These are phyloP conservation scores for Atkinsonella texensis DNA, from an alignment of 2,329 filamentous ascomycete species.

Conservation along the genomic window DNA sequence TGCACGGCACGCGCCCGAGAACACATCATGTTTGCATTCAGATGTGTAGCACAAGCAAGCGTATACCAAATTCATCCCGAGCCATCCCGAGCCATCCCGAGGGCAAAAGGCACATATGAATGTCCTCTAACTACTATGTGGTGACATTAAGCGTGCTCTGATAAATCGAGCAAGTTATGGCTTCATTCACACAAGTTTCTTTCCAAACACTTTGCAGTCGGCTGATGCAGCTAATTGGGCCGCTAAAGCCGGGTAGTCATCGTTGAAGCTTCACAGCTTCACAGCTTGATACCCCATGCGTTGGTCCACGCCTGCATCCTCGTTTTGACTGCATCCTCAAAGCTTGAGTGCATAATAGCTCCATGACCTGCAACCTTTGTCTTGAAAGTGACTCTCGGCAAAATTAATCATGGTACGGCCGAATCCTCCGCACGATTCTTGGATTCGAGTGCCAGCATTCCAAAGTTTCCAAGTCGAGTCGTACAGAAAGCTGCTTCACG, in stretches of 20 bases:
- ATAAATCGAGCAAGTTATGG: neutral
- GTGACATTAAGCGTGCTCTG: no score
- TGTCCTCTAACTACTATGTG: no score
- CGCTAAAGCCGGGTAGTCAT: constrained; percentile 17
- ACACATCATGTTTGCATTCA: no score
- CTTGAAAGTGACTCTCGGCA: constrained; percentile 15
- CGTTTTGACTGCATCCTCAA: constrained; percentile 15
- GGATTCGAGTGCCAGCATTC: constrained; percentile 17
- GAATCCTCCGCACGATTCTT: constrained; percentile 12
- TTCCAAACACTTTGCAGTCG: constrained; percentile 19
- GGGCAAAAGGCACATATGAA: no score
- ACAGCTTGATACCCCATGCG: constrained; percentile 17
- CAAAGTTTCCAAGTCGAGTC: constrained; percentile 13
- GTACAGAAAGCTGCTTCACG: constrained; percentile 12
- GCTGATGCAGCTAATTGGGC: constrained; percentile 15
- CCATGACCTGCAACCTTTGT: constrained; percentile 16
- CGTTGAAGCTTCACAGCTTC: constrained; percentile 14
- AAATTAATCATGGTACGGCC: constrained; percentile 16
- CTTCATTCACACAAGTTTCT: constrained; percentile 7
- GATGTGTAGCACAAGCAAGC: no score
- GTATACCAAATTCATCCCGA: no score
- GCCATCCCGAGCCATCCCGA: no score
- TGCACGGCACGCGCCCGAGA: no score
- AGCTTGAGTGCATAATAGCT: constrained; percentile 16
- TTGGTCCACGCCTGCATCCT: constrained; percentile 16